Percentiles rank a stretch among this genome's conserved stretches.
Conservation (phyloP, 495 filamentous ascomycete species). For the Articulospora tetracladia region DNA sequence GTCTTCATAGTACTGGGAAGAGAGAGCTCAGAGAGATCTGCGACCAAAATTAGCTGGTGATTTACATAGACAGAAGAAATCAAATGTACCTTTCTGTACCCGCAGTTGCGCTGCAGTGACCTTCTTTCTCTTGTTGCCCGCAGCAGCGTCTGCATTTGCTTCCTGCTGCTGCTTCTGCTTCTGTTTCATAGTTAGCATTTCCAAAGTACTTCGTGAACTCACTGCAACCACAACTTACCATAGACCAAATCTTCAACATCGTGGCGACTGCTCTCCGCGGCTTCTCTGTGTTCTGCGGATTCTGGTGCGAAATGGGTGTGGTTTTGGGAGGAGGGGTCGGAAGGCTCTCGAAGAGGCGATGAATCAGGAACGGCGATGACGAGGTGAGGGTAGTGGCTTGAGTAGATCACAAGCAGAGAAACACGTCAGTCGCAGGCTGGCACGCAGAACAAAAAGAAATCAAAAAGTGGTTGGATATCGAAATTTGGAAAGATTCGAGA, state of each 20-base stretch:
- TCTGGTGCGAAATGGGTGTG: neutral
- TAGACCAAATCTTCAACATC: slow-evolving; percentile 99
- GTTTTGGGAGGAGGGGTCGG: neutral
- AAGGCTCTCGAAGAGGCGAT: neutral
- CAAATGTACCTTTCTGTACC: slow-evolving; percentile 81
- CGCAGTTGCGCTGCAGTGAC: slow-evolving; percentile 94
- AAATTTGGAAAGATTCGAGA: neutral
- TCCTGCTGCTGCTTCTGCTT: slow-evolving; percentile 95
- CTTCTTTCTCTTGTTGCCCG: slow-evolving; percentile 89
- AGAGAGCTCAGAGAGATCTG: slow-evolving; percentile 90
- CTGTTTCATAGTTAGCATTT: slow-evolving; percentile 39
- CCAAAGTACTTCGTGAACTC: neutral
- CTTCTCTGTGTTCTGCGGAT: neutral
- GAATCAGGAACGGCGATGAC: neutral
- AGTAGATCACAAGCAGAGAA: neutral
- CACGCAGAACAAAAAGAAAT: no score
- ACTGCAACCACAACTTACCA: slow-evolving; percentile 57
- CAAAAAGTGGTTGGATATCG: neutral
- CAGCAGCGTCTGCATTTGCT: slow-evolving; percentile 66
- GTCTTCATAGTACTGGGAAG: slow-evolving; percentile 90
- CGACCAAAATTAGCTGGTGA: neutral
- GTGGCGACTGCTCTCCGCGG: slow-evolving; percentile 33
- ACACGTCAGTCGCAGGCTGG: neutral
- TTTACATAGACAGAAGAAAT: neutral
- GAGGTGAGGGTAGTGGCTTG: neutral